These are phyloP conservation scores for Jacaranda mimosifolia DNA, from an alignment of 257 asterid species.

Conservation along the genomic window DNA sequence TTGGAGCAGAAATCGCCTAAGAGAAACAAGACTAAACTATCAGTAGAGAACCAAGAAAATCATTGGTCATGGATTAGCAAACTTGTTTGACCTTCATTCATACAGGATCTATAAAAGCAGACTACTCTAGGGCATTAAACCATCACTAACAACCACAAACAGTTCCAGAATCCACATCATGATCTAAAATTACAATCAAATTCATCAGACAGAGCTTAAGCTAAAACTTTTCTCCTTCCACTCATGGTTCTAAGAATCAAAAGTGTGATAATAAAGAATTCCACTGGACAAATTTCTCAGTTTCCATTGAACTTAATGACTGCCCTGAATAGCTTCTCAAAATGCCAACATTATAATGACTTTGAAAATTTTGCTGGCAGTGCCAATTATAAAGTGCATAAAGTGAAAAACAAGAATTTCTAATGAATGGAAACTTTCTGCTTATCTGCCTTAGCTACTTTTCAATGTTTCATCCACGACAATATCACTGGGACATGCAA, in stretches of 20 bases:
- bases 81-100: slow-evolving; percentile 15
- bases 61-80: slow-evolving; percentile 16
- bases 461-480: neutral
- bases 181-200: slow-evolving; percentile 22
- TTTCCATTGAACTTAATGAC: neutral
- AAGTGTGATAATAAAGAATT: neutral
- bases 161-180: slow-evolving; percentile 18
- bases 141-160: slow-evolving; percentile 21
- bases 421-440: neutral
- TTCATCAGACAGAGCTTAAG: slow-evolving; percentile 1
- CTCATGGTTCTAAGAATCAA: slow-evolving; percentile 8
- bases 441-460: neutral
- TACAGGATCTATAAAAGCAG: slow-evolving; percentile 7
- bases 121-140: neutral
- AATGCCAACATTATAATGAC: neutral
- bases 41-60: slow-evolving; percentile 32
- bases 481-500: neutral
- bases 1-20: slow-evolving; percentile 90
- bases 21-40: slow-evolving; percentile 32
- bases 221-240: slow-evolving; percentile 4
- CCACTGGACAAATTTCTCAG: neutral
- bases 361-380: neutral
- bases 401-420: neutral
- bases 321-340: neutral
- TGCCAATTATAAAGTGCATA: neutral